Evolutionary conservation across 148 eudicot genomes (phyloP).

Genomic region (Tetragonia tetragonoides): DNA sequence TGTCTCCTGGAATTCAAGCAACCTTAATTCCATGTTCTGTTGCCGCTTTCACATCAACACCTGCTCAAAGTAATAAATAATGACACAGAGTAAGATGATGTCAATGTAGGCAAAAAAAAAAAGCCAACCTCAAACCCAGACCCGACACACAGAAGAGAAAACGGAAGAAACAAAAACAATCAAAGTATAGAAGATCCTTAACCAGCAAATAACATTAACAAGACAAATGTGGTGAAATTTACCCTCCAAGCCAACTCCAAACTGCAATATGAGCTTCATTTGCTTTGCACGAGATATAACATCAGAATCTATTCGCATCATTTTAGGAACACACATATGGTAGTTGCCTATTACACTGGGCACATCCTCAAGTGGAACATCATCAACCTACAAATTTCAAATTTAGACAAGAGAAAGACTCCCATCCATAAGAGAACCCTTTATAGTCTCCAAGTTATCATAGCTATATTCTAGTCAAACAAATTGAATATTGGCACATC

Average conservation of each 20-base stretch:
- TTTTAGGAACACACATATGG: slow-evolving; percentile 71
- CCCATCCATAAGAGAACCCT: not conserved
- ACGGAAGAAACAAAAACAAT: not conserved
- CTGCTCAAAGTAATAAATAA: slow-evolving; percentile 27
- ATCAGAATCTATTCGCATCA: slow-evolving; percentile 51
- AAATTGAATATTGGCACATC: not conserved
- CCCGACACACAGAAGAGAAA: not conserved
- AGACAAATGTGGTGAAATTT: slow-evolving; percentile 5
- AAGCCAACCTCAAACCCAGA: not conserved
- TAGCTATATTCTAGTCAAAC: not conserved
- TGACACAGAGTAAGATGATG: not conserved
- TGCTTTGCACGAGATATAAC: slow-evolving; percentile 63
- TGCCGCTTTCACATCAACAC: slow-evolving; percentile 81
- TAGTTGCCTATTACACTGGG: slow-evolving; percentile 72
- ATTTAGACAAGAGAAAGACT: slow-evolving; percentile 3
- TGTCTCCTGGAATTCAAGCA: slow-evolving; percentile 70
- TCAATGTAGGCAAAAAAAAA: not conserved
- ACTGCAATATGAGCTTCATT: slow-evolving; percentile 92
- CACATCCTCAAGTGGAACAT: slow-evolving; percentile 50
- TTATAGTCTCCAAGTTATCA: not conserved
- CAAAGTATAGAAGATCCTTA: not conserved
- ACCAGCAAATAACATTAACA: not conserved
- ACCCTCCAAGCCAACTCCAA: slow-evolving; percentile 96
- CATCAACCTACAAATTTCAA: slow-evolving; percentile 71
- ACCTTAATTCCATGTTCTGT: slow-evolving; percentile 77